Evolutionary conservation across 2,329 filamentous ascomycete genomes (phyloP), one percentile per base, ranked within the genome.

Genomic region (Monosporascus sp.): DNA sequence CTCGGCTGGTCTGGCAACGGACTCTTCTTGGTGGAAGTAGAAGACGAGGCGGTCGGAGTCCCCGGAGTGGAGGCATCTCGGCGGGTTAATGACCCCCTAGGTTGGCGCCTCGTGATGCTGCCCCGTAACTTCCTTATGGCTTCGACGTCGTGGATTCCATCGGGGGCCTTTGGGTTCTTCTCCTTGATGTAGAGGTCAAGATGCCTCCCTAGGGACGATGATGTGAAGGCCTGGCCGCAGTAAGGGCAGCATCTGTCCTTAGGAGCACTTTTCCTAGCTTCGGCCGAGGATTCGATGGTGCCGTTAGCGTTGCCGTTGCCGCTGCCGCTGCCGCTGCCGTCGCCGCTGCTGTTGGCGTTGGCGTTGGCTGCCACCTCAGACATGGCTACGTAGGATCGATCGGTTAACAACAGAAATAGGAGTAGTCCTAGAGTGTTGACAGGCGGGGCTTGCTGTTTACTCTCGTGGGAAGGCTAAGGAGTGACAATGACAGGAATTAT

Each of bases 151-250:
- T 97, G 93, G 46, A 96, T 74, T 49, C 92, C 92, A 72, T 97
- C 93, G 7, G 88, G 76, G 1, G 86, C 80, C 71, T 92, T 94
- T 1, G 93, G 90, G 69, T 97, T 97, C 74, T 91, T 95, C 54
- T 91, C 87, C 67, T 91, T 92, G 65, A 97, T 92, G 70, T 95
- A 97, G 39, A 96, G 82, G 69, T 97, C 93, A 60, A 97, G 85
- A 72, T 97, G 93, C 46, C 93, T 87, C 49, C 93, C 93, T 50
- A 97, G 83, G 2, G 90, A 96, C 17, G 91, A 96, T 1, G 92
- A 97, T 17, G 93, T 97, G 68, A 97, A 97, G 7, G 87, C 80
- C 70, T 96, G 90, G 47, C 85, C 80, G 70, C 93, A 97, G 74
- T 90, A 97, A 37, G 87, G 89, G 69, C 93, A 97, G 59, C 79